Evolutionary conservation across 2,329 filamentous ascomycete genomes (phyloP).

Genomic region (Metarhizium guizhouense): DNA sequence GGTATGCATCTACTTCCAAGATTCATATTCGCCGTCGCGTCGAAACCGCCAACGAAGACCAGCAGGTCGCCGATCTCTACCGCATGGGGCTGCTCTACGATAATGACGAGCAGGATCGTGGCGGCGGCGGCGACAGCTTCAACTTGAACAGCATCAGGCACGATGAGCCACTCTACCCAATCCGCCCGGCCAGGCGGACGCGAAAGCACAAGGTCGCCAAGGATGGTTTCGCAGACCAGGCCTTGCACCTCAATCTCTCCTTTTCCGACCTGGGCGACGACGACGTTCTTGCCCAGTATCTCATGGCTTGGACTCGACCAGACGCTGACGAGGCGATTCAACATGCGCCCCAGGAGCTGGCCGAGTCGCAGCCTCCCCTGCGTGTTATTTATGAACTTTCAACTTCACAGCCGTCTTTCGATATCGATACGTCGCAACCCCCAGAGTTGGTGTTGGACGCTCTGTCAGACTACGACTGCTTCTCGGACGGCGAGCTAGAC

Average conservation of each 20-base stretch:
- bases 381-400: constrained; percentile 32
- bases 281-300: constrained; percentile 26
- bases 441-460: constrained; percentile 25
- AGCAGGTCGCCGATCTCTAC: constrained; percentile 32
- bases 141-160: constrained; percentile 29
- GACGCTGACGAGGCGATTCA: constrained; percentile 12
- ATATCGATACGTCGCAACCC: constrained; percentile 26
- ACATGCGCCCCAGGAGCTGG: constrained; percentile 6
- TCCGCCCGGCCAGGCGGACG: constrained; percentile 25
- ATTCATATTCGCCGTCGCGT: constrained; percentile 16
- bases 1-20: constrained; percentile 29
- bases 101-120: constrained; percentile 22
- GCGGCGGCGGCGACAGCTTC: constrained; percentile 24
- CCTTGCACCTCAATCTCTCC: constrained; percentile 30
- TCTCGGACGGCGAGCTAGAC: constrained; percentile 28
- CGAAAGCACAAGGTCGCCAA: constrained; percentile 18
- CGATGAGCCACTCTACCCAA: constrained; percentile 27
- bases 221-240: not conserved
- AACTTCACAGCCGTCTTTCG: constrained; percentile 21
- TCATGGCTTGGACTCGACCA: constrained; percentile 16
- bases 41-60: constrained; percentile 20
- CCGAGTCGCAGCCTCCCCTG: constrained; percentile 21
- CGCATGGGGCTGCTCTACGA: constrained; percentile 35
- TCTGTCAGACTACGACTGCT: constrained; percentile 27
- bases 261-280: constrained; percentile 34